Evolutionary conservation across 148 eudicot genomes (phyloP), one percentile per base, ranked within the genome.

Genomic region (Polygonum maritimum): DNA sequence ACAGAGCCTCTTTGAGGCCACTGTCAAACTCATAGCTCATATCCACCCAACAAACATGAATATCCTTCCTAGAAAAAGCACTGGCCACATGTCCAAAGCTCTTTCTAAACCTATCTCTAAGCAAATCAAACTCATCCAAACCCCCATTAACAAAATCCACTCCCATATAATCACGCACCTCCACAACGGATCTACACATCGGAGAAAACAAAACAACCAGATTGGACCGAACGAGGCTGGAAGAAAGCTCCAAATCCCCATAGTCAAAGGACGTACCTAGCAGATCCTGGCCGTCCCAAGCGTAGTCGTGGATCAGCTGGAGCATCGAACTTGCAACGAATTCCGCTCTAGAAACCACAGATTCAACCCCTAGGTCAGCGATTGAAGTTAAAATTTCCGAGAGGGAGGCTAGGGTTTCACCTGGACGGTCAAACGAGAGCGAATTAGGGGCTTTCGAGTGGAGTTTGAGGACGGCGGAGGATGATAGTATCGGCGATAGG

Each of bases 31-130:
- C 81, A 79, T 60, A 81, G 52, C n/a, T 79, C 35, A 90, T 88
- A 84, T 92, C 90, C 63, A 92, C 81, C 98, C 98, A 94, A 54
- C 91, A 81, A 70, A 85, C 81, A 81, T 88, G 93, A 62, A 94
- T 87, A 84, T 90, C 91, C 81, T 90, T 89, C 74, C 58, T 72
- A 72, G 57, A 51, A 86, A 83, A 92, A 7, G 86, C 86, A 79
- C 87, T 90, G 38, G 71, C 86, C 38, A 86, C 94, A 67, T 73
- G 74, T 79, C 86, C 78, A 81, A 92, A 94, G 69, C 72, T 19
- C 52, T 75, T 76, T 22, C 70, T 38, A 82, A 93, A 91, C n/a
- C 58, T 78, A 21, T 79, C 69, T 31, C 55, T 47, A 57, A 83
- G 78, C 8, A 31, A 75, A 76, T 82, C 88, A 33, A 26, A 76